phyloP scores from a whole-genome alignment of 1,284 basidiomycete species.

The Salmacisia buchloeana region DNA sequence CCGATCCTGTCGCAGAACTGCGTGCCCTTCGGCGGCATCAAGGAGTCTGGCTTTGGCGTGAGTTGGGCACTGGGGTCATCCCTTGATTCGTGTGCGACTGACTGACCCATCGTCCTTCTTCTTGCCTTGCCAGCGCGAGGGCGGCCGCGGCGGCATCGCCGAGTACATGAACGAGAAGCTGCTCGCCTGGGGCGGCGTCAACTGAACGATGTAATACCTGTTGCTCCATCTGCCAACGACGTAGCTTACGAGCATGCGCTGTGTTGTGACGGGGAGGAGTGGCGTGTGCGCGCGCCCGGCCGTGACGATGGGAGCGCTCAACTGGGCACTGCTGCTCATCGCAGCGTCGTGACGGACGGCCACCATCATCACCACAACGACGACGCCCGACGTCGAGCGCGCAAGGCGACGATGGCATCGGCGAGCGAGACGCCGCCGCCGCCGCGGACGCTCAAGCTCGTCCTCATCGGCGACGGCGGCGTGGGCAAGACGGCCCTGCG shows the following conservation, averaged over 20 bases:
- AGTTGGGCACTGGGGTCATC: not conserved
- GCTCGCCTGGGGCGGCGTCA: slow-evolving; percentile 34
- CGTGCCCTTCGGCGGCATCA: slow-evolving; percentile 77
- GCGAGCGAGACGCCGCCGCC: not conserved
- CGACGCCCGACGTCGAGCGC: too few relatives aligned
- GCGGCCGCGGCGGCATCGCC: slow-evolving; percentile 69
- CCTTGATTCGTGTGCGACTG: slow-evolving; percentile 17
- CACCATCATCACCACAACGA: too few relatives aligned
- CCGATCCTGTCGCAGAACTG: slow-evolving; percentile 41
- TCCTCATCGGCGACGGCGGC: slow-evolving; percentile 35
- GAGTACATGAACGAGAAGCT: slow-evolving; percentile 58
- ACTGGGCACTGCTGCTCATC: too few relatives aligned
- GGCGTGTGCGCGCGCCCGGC: too few relatives aligned
- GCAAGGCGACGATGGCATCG: not conserved
- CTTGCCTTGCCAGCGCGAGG: slow-evolving; percentile 19
- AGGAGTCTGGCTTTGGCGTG: slow-evolving; percentile 64
- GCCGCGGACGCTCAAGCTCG: slow-evolving; percentile 32
- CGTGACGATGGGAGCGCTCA: too few relatives aligned
- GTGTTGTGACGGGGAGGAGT: too few relatives aligned
- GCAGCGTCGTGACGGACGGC: too few relatives aligned
- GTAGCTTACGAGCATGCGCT: too few relatives aligned
- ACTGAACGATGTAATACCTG: slow-evolving; percentile 6
- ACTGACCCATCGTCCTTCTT: not conserved
- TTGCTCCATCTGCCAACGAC: too few relatives aligned
- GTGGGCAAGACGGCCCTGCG: slow-evolving; percentile 39